Percentiles rank a stretch among this genome's conserved stretches.
Conservation (phyloP, 257 asterid species). For the Solanum sitiens region DNA sequence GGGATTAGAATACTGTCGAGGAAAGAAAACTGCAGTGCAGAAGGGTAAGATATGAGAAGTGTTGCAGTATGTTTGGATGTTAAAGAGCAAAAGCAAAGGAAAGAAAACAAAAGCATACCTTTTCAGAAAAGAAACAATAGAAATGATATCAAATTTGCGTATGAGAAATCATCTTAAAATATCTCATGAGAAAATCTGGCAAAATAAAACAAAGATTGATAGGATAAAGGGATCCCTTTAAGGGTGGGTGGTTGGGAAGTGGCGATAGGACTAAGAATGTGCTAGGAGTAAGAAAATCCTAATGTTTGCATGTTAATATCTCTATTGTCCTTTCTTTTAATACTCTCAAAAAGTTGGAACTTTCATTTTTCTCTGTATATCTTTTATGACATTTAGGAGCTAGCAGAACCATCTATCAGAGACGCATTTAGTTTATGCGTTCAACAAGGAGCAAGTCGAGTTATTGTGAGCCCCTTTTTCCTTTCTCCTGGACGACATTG, state of each 20-base stretch:
- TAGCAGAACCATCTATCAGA: conserved; percentile 88
- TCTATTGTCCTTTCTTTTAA: background rate
- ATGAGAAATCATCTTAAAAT: background rate
- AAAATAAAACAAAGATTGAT: background rate
- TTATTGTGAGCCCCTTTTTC: conserved; percentile 93
- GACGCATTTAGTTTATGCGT: conserved; percentile 77
- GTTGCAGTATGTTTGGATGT: background rate
- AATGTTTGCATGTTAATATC: background rate
- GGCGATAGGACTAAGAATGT: background rate
- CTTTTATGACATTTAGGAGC: conserved; percentile 40
- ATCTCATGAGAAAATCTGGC: background rate
- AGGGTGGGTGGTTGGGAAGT: background rate
- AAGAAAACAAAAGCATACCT: background rate
- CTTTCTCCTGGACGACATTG: conserved; percentile 95
- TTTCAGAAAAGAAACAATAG: background rate
- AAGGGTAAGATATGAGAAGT: background rate
- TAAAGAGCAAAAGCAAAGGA: background rate
- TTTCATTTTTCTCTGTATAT: background rate
- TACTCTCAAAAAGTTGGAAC: background rate
- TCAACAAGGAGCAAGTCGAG: conserved; percentile 72
- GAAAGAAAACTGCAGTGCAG: background rate
- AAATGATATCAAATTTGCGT: background rate
- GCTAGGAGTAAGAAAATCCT: background rate
- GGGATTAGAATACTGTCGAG: background rate
- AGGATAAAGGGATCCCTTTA: background rate